Conservation (phyloP, 1,284 basidiomycete genomes). For the Singerocomus inundabilis region DNA sequence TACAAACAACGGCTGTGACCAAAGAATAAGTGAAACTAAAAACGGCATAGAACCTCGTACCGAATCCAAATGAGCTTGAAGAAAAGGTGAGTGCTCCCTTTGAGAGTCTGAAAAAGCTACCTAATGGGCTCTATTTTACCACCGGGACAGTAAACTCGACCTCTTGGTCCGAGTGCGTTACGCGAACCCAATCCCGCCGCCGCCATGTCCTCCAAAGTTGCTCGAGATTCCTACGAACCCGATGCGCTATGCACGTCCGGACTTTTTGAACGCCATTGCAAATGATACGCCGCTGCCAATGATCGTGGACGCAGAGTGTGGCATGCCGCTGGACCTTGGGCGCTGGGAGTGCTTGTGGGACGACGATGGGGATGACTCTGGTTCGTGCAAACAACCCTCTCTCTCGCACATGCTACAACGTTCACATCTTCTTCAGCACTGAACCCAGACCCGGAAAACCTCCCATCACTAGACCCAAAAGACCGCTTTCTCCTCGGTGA, state of each 20-base stretch:
- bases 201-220: slow-evolving; percentile 93
- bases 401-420: slow-evolving; percentile 1
- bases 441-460: slow-evolving; percentile 62
- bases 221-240: slow-evolving; percentile 86
- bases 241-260: slow-evolving; percentile 79
- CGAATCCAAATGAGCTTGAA: slow-evolving; percentile 32
- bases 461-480: slow-evolving; percentile 66
- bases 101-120: no score
- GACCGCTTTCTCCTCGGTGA: slow-evolving; percentile 71
- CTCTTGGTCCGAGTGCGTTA: slow-evolving; percentile 90
- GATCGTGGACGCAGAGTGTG: slow-evolving; percentile 92
- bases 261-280: slow-evolving; percentile 79
- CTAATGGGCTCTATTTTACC: no score
- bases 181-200: slow-evolving; percentile 87
- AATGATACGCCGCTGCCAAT: slow-evolving; percentile 83
- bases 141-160: slow-evolving; percentile 76
- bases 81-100: slow-evolving; percentile 26
- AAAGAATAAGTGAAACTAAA: slow-evolving; percentile 10
- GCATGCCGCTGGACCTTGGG: slow-evolving; percentile 89
- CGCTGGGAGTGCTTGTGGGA: slow-evolving; percentile 83
- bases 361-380: slow-evolving; percentile 66
- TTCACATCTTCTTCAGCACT: slow-evolving; percentile 43
- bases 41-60: not conserved
- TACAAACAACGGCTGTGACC: slow-evolving; percentile 22
- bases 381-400: slow-evolving; percentile 40